Evolutionary conservation across 768 basidiomycete genomes (phyloP).

Genomic region (Mycena olivaceomarginata): DNA sequence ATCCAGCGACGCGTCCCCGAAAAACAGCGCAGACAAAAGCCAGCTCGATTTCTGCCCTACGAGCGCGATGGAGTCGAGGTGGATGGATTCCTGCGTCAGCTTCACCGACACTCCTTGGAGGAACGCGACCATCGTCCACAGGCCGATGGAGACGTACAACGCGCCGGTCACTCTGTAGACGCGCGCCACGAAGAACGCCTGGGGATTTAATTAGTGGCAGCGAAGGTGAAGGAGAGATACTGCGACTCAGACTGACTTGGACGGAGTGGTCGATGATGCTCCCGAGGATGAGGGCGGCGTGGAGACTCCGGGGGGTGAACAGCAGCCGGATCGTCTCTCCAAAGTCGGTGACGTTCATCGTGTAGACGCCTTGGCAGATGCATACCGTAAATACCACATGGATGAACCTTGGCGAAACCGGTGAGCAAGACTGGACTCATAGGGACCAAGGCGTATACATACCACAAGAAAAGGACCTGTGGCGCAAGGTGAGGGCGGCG

Average conservation of each 20-base stretch:
- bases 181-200: conserved; percentile 33
- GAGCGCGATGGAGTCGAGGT: conserved; percentile 10
- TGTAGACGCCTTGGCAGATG: conserved; percentile 12
- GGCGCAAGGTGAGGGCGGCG: too few species aligned
- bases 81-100: background rate
- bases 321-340: conserved; percentile 15
- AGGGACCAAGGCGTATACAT: background rate
- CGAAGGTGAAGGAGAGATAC: background rate
- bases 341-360: conserved; percentile 33
- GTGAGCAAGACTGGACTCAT: too few species aligned
- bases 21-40: conserved; percentile 22
- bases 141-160: conserved; percentile 21
- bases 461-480: background rate
- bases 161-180: conserved; percentile 30
- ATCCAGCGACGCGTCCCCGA: conserved; percentile 30
- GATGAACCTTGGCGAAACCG: too few species aligned
- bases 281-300: background rate
- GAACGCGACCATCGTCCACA: conserved; percentile 15
- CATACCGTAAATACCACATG: too few species aligned
- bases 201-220: background rate
- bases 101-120: too few species aligned
- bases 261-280: conserved; percentile 20
- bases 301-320: background rate
- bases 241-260: conserved; percentile 4
- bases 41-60: background rate